Conservation (phyloP, 306 rosid species). For the Vachellia pachyceras region DNA sequence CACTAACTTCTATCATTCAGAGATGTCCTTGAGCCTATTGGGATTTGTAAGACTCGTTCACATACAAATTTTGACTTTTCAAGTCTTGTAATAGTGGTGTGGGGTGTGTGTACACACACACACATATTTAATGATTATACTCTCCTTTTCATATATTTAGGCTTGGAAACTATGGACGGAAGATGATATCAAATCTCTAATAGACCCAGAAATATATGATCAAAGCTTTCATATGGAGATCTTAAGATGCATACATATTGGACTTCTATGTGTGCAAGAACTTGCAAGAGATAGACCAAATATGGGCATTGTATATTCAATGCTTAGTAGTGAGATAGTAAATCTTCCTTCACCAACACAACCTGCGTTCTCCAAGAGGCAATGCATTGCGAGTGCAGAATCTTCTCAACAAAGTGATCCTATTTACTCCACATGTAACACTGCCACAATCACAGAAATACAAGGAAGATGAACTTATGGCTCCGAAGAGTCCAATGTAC, state of each 20-base stretch:
- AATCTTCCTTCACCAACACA: slow-evolving; percentile 15
- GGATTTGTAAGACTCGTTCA: background rate
- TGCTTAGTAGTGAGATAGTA: background rate
- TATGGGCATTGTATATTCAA: background rate
- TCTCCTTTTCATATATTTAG: background rate
- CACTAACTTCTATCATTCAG: background rate
- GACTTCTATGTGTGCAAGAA: slow-evolving; percentile 9
- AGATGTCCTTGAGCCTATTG: background rate
- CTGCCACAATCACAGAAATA: background rate
- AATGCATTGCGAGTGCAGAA: background rate
- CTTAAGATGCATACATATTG: background rate
- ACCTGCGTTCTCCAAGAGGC: background rate
- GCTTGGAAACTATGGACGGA: background rate
- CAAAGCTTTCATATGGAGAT: background rate
- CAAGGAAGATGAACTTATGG: background rate
- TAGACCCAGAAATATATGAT: background rate
- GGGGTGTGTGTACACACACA: background rate
- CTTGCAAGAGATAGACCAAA: background rate
- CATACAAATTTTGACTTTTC: background rate
- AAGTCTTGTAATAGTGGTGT: background rate
- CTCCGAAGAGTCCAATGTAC: background rate
- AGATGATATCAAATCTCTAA: background rate
- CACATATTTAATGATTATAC: too few species aligned
- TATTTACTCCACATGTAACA: background rate
- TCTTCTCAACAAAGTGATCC: background rate